Evolutionary conservation across 2,329 filamentous ascomycete species (phyloP).

Genomic region (Fusarium pseudonygamai): DNA sequence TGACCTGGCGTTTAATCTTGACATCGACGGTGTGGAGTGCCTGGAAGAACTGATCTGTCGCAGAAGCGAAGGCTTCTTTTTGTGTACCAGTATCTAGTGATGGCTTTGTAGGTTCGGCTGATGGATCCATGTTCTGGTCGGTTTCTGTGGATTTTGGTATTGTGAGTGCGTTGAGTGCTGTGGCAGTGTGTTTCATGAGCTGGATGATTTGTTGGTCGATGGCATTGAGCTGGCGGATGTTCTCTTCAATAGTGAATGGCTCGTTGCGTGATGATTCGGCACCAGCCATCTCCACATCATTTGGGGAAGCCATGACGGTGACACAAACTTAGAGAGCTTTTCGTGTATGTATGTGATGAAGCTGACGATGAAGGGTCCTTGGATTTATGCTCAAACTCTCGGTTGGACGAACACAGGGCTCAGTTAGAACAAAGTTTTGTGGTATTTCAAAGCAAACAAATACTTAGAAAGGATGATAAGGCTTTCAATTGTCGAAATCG

Average conservation of each 20-base stretch:
- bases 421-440: background rate
- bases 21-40: constrained; percentile 80
- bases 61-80: constrained; percentile 65
- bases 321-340: background rate
- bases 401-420: background rate
- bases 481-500: no score
- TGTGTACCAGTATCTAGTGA: constrained; percentile 59
- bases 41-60: constrained; percentile 74
- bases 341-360: background rate
- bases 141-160: constrained; percentile 34
- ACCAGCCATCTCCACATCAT: constrained; percentile 47
- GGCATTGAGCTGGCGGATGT: constrained; percentile 80
- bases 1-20: constrained; percentile 71
- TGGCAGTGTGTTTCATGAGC: constrained; percentile 57
- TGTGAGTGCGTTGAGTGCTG: constrained; percentile 57
- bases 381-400: background rate
- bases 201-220: constrained; percentile 71
- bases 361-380: background rate
- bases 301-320: constrained; percentile 44
- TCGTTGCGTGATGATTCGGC: constrained; percentile 46
- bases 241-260: constrained; percentile 78
- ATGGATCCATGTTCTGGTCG: constrained; percentile 11
- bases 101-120: constrained; percentile 32
- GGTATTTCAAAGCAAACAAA: background rate
- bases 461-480: no score